Evolutionary conservation across 805 yeast genomes (phyloP).

Genomic region (Kluyveromyces dobzhanskii): DNA sequence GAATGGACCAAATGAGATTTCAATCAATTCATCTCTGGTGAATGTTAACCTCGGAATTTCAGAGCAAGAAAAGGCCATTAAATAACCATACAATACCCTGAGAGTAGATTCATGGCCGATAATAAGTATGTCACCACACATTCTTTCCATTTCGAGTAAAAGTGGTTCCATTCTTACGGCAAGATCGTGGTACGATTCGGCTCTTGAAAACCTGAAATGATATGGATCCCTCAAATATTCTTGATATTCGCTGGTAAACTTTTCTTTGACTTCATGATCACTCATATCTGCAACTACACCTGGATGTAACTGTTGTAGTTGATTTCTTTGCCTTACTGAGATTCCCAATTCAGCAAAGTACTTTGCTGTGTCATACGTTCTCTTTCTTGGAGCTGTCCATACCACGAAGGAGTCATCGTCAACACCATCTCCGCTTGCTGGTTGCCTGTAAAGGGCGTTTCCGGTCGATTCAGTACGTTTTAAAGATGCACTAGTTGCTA

Average conservation of each 20-base stretch:
- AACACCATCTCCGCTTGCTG: slow-evolving; percentile 44
- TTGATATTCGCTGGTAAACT: slow-evolving; percentile 62
- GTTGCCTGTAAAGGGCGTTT: slow-evolving; percentile 27
- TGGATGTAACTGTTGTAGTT: slow-evolving; percentile 80
- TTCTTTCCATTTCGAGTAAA: slow-evolving; percentile 87
- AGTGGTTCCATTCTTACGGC: slow-evolving; percentile 93
- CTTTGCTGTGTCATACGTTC: slow-evolving; percentile 74
- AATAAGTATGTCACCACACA: slow-evolving; percentile 77
- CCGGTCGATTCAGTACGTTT: slow-evolving; percentile 20
- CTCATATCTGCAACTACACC: slow-evolving; percentile 74
- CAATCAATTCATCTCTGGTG: slow-evolving; percentile 76
- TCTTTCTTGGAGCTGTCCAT: slow-evolving; percentile 90
- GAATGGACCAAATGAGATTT: slow-evolving; percentile 81
- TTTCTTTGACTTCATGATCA: slow-evolving; percentile 46
- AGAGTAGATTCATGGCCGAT: slow-evolving; percentile 91
- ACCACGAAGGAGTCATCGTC: slow-evolving; percentile 61
- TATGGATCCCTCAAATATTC: slow-evolving; percentile 72
- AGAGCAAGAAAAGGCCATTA: slow-evolving; percentile 82
- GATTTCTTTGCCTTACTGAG: slow-evolving; percentile 65
- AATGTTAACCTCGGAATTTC: slow-evolving; percentile 79
- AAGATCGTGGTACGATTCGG: slow-evolving; percentile 92
- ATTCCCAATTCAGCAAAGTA: slow-evolving; percentile 57
- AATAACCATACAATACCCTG: slow-evolving; percentile 84
- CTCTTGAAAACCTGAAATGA: slow-evolving; percentile 84
- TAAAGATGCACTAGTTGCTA: slow-evolving; percentile 19